These are phyloP conservation scores for Magnolia officinalis DNA, from an alignment of 164 flowering plant genomes.

Conservation along the genomic window DNA sequence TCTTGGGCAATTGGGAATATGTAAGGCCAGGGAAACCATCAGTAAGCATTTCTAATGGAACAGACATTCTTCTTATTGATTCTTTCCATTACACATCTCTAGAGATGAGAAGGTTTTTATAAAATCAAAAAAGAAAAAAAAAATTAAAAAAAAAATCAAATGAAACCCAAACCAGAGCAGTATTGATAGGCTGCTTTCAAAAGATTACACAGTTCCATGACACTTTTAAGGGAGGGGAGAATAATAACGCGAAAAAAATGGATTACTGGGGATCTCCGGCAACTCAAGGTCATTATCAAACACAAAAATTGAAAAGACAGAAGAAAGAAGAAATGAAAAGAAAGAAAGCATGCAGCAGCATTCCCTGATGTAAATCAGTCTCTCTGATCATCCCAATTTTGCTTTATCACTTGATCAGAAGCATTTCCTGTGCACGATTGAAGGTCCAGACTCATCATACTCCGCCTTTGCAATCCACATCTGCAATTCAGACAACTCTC, in stretches of 20 bases:
- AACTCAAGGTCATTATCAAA: neutral
- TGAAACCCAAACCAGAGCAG: neutral
- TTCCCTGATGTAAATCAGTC: neutral
- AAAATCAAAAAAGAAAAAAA: neutral
- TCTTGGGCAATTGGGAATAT: too few relatives aligned
- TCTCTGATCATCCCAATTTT: neutral
- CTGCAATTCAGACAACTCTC: conserved; percentile 16
- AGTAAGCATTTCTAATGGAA: neutral
- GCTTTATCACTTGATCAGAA: conserved; percentile 15
- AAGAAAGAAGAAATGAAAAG: neutral
- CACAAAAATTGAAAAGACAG: neutral
- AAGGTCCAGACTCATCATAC: conserved; percentile 40
- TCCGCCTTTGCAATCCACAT: conserved; percentile 41
- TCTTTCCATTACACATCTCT: conserved; percentile 7
- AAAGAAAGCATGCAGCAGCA: conserved; percentile 7
- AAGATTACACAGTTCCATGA: conserved; percentile 1
- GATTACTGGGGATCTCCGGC: neutral
- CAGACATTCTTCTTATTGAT: conserved; percentile 1
- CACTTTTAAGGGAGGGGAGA: neutral
- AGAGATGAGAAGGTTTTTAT: neutral
- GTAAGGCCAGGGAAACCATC: too few relatives aligned
- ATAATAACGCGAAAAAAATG: neutral
- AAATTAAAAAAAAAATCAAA: neutral
- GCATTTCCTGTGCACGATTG: conserved; percentile 44
- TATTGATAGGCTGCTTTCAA: conserved; percentile 3